Evolutionary conservation across 805 yeast genomes (phyloP).

Genomic region (Debaryomyces tyrocola): DNA sequence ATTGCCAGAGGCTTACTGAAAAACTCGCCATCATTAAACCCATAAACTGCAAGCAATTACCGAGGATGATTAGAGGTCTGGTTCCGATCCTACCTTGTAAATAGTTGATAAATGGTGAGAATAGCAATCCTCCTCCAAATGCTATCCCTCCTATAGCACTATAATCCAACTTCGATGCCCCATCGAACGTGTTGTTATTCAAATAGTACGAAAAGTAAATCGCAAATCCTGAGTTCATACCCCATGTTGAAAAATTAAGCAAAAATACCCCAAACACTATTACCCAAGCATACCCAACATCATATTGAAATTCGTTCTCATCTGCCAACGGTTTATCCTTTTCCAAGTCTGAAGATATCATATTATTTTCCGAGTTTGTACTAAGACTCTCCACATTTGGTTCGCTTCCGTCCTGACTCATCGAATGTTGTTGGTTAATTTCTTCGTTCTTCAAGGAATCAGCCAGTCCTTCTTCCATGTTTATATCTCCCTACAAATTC

Average conservation of each 20-base stretch:
- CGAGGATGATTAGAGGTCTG: conserved; percentile 43
- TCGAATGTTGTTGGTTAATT: no score
- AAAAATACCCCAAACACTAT: conserved; percentile 50
- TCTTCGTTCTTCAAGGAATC: no score
- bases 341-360: no score
- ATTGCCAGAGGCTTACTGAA: conserved; percentile 60
- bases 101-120: conserved; percentile 53
- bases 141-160: conserved; percentile 70
- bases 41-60: conserved; percentile 50
- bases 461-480: no score
- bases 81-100: conserved; percentile 45
- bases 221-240: conserved; percentile 67
- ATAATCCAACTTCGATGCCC: conserved; percentile 57
- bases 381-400: no score
- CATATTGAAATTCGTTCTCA: conserved; percentile 19
- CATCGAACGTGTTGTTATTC: conserved; percentile 48
- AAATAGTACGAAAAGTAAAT: conserved; percentile 60
- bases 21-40: conserved; percentile 63
- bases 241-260: conserved; percentile 67
- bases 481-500: no score
- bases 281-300: conserved; percentile 73
- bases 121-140: conserved; percentile 52
- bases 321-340: no score
- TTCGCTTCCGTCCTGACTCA: no score
- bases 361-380: no score